These are phyloP conservation scores for Periconia sp. DNA, from an alignment of 2,329 filamentous ascomycete species.

Conservation along the genomic window DNA sequence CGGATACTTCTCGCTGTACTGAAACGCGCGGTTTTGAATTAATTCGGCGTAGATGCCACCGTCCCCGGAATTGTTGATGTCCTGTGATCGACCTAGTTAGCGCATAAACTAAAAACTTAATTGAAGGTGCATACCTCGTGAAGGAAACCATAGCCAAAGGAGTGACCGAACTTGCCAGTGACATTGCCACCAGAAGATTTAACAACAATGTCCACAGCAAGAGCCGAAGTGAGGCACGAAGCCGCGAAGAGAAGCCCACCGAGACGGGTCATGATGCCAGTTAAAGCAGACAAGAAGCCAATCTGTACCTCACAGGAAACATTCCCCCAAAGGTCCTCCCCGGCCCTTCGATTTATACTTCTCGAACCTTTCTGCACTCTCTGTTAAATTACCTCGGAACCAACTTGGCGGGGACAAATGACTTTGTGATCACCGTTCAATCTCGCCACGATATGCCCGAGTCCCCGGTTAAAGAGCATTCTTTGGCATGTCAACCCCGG, in stretches of 20 bases:
- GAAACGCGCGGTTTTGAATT: constrained; percentile 68
- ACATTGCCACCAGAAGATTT: constrained; percentile 29
- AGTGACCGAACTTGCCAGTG: constrained; percentile 32
- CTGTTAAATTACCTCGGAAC: neutral
- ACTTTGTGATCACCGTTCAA: neutral
- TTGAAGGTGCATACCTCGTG: constrained; percentile 22
- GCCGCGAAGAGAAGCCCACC: constrained; percentile 21
- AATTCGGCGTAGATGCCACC: constrained; percentile 71
- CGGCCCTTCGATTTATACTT: neutral
- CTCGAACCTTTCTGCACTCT: neutral
- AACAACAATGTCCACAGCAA: constrained; percentile 28
- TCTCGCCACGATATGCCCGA: neutral
- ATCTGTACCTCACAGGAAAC: neutral
- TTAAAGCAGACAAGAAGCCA: constrained; percentile 4
- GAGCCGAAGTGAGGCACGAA: constrained; percentile 20
- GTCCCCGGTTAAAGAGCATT: neutral
- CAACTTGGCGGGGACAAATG: neutral
- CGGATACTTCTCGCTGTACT: constrained; percentile 40
- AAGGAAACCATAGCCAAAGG: constrained; percentile 33
- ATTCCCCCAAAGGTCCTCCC: neutral
- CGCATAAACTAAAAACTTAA: no score
- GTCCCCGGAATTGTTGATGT: constrained; percentile 67
- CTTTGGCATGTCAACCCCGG: neutral
- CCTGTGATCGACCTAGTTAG: constrained; percentile 38
- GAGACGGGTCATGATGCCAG: constrained; percentile 23